Evolutionary conservation across 179 eudicot species (phyloP), one percentile per base, ranked within the genome.

Genomic region (Silene coronaria): DNA sequence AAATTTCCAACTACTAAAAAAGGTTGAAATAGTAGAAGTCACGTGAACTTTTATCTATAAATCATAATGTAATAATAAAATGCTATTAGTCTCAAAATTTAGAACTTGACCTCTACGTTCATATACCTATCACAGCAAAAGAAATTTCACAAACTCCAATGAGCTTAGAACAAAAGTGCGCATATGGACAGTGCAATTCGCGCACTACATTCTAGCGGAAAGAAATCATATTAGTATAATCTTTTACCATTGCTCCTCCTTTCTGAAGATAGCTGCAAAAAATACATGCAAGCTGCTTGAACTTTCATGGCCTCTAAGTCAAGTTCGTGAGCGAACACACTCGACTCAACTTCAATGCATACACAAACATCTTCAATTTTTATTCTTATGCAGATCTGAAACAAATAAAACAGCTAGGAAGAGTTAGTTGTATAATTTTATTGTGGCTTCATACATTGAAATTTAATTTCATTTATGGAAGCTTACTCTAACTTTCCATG

Each of bases 201-300:
- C 59, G 42, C n/a, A 24, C 22, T 60, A 42, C 42, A 60, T 24
- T 42, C 8, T 64, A 51, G 53, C 27, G 61, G 45, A 61, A 62
- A 70, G 59, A 3, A 46, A 19, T 42, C 64, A 53, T 19, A 32
- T 57, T 10, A 28, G 6, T 77, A 24, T 59, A 16, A 60, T 16
- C 1, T 76, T 77, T 24, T 88, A 93, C 98, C 98, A 82, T 77
- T 88, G 42, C 87, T 81, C 85, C 90, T 88, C 77, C 84, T 90
- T 75, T 86, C 88, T 32, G 78, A 72, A 57, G 91, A 81, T 65
- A 91, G 89, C 78, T 89, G 90, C 80, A 91, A 78, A 81, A 82
- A 96, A 82, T 88, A 91, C 71, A 84, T 82, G 86, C 98, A 93
- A 77, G 99, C 96, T 71, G 88, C 86, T 79, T 89, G 92, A 80